Evolutionary conservation across 352 stramenopile genomes (phyloP).

Genomic region (Hyaloperonospora brassicae): DNA sequence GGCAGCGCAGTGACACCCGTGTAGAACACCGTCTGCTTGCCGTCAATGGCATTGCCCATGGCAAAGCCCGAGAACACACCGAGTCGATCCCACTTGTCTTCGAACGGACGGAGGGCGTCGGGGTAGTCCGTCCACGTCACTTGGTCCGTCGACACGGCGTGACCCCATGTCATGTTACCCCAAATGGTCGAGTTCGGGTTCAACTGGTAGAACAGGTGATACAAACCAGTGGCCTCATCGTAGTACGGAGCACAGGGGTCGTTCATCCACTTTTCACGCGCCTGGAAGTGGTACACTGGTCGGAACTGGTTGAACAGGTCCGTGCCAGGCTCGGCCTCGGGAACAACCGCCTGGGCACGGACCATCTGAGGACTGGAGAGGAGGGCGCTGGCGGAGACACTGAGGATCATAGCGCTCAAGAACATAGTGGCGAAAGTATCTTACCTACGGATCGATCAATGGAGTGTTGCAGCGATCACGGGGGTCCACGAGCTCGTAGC

Average conservation of each 20-base stretch:
- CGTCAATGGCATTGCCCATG: constrained; percentile 44
- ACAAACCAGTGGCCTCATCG: constrained; percentile 45
- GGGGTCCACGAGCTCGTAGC: too few species aligned
- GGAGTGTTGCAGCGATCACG: too few species aligned
- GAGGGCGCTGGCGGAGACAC: too few species aligned
- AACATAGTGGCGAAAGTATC: too few species aligned
- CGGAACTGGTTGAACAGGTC: constrained; percentile 45
- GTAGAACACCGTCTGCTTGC: constrained; percentile 67
- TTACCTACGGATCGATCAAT: too few species aligned
- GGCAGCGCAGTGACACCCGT: constrained; percentile 41
- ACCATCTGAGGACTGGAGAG: too few species aligned
- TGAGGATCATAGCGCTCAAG: too few species aligned
- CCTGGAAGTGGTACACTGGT: constrained; percentile 49
- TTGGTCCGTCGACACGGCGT: constrained; percentile 63
- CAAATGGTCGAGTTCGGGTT: constrained; percentile 59
- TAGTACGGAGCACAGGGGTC: constrained; percentile 74
- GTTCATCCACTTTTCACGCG: constrained; percentile 78
- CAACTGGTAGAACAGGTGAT: constrained; percentile 78
- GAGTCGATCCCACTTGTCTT: constrained; percentile 63
- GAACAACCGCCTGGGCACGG: not conserved
- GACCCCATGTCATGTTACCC: constrained; percentile 58
- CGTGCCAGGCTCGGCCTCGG: constrained; percentile 7
- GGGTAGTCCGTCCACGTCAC: constrained; percentile 67
- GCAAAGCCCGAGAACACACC: constrained; percentile 69
- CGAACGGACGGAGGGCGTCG: constrained; percentile 37